Base-by-base conservation (phyloP, 805 yeast genomes). In the Ogataea sp. region DNA sequence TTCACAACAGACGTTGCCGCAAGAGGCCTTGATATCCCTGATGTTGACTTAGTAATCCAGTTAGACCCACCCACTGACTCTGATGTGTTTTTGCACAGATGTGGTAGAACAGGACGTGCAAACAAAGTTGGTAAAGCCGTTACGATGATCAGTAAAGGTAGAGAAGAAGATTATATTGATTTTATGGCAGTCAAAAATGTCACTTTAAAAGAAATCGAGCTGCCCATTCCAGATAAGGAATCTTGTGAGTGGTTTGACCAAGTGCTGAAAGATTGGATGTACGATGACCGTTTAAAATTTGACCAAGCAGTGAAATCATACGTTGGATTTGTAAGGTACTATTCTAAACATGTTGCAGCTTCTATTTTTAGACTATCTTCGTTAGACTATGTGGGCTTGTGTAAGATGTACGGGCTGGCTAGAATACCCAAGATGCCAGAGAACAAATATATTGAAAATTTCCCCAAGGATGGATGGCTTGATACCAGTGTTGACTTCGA, bases 1-100 rank as follows among this genome's bases (percentile, higher is more conserved):
- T 65, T 93, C 61, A 88, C 98, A 2, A 93, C 98, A 0, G 98
- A 93, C 67, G 96, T 93, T n/a, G 97, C 98, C 1, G 96, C 97
- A 0, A 72, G 98, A 55, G 98, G 98, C 32, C 75, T 93, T 18
- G 98, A 93, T 64, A 81, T 93, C 23, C 95, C 96, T 1, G 93
- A 89, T 39, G 97, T 93, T 9, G 97, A 93, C 53, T 62, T 89
- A 20, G 97, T 90, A 3, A 64, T 93, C n/a, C 98, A 93, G 56
- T 50, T 90, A 20, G 97, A 93, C 47, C 95, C 97, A 2, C 98
- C 98, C 1, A 78, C 87, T 0, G 96, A 89, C 48, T 86, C 97
- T 0, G 94, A 83, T 53, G 76, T 87, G 55, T 93, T 90, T 53
- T 70, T 90, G 32, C 98, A 93, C 58, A 73, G 98, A 55, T 84